Evolutionary conservation across 352 stramenopile genomes (phyloP).

Genomic region (Pythium phragmiticola): DNA sequence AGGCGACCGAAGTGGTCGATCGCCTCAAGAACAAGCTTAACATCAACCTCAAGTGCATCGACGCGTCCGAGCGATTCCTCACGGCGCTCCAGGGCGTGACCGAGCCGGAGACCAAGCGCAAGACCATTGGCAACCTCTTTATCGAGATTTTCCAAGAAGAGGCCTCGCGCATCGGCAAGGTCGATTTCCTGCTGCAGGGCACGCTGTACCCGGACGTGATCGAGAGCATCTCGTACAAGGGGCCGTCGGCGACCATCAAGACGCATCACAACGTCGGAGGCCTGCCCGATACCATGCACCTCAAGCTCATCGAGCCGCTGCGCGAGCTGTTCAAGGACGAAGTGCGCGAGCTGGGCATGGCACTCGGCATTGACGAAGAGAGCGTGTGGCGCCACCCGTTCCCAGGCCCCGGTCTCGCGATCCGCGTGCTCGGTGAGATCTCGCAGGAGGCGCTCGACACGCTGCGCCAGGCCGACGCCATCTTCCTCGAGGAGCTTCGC

Average conservation of each 20-base stretch:
- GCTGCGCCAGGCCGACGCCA: slow-evolving; percentile 96
- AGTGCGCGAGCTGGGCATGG: slow-evolving; percentile 96
- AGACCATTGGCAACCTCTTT: slow-evolving; percentile 99
- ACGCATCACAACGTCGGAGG: slow-evolving; percentile 99
- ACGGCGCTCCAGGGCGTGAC: slow-evolving; percentile 91
- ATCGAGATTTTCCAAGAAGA: slow-evolving; percentile 98
- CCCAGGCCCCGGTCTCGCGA: slow-evolving; percentile 97
- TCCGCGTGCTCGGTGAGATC: slow-evolving; percentile 98
- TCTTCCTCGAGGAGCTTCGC: slow-evolving; percentile 97
- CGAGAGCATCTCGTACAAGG: slow-evolving; percentile 98
- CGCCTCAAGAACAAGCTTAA: slow-evolving; percentile 87
- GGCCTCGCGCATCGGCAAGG: slow-evolving; percentile 76
- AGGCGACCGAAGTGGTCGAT: slow-evolving; percentile 91
- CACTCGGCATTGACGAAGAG: slow-evolving; percentile 96
- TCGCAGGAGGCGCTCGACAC: slow-evolving; percentile 94
- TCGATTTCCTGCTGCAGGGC: slow-evolving; percentile 96
- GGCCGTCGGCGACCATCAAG: slow-evolving; percentile 98
- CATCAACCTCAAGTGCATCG: slow-evolving; percentile 97
- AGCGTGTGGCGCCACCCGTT: slow-evolving; percentile 99
- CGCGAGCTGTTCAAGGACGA: slow-evolving; percentile 99
- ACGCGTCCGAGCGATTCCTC: slow-evolving; percentile 97
- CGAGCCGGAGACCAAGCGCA: slow-evolving; percentile 98
- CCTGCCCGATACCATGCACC: slow-evolving; percentile 96
- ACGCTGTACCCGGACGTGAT: slow-evolving; percentile 99
- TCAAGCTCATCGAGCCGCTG: slow-evolving; percentile 99